Evolutionary conservation across 208 protist species (phyloP), one percentile per base, ranked within the genome.

Genomic region (Leptomonas seymouri): DNA sequence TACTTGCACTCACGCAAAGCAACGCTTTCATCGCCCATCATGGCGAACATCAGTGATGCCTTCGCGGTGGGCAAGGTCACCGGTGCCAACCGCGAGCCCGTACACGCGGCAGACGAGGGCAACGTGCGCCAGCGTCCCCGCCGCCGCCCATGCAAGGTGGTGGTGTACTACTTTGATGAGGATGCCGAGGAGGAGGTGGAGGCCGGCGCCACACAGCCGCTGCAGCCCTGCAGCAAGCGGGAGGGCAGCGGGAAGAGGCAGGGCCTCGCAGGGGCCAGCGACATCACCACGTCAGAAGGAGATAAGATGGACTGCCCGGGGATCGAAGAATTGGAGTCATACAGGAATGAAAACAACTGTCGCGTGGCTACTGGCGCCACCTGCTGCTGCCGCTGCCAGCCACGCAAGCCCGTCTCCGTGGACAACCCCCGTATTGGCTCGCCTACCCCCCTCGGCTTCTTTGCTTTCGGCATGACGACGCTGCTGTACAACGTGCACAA

Each of bases 381-480:
- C 11, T 70, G 65, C 65, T 18, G 20, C 53, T 55, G 41, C 65
- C 53, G 20, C 21, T 64, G 58, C 46, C 60, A 66, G 18, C 39
- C 31, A 11, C 11, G 36, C 12, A 69, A 41, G 49, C 71, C 57
- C 15, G 45, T 70, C 46, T 76, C 62, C 2, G 45, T 61, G 1
- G 63, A 65, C 18, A 70, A 66, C 71, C 71, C 65, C 3, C 80
- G 76, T 45, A 68, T 67, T 21, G 78, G 70, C 18, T 84, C 84
- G 36, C 70, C 82, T 25, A 79, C 60, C 20, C 73, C 81, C 20
- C 48, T 87, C 28, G 79, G 81, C 58, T 74, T 92, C 46, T 74
- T 85, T 30, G 83, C 76, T n/a, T 92, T 89, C 58, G 86, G 86
- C 20, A 84, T 92, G 67, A 89, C 86, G 21, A 92, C 80, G 25